Percentiles rank a stretch among this genome's conserved stretches.
phyloP scores from a whole-genome alignment of 805 yeast species.

The Zygosaccharomyces pseudorouxii region DNA sequence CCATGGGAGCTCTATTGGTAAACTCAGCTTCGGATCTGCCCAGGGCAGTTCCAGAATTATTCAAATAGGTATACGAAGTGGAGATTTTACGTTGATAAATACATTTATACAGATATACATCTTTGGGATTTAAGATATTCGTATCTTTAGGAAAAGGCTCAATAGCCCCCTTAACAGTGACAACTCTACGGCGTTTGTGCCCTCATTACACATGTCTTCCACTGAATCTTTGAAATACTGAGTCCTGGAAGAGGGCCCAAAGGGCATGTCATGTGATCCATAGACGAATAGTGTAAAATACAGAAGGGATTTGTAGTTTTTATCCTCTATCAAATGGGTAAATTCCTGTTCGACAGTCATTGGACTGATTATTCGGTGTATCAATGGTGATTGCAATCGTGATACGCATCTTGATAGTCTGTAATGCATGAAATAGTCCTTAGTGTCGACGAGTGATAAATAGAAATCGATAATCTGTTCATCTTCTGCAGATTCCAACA shows the following conservation, averaged over 20 bases:
- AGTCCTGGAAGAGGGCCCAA: constrained; percentile 14
- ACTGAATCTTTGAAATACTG: constrained; percentile 23
- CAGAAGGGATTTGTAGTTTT: constrained; percentile 19
- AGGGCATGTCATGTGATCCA: constrained; percentile 25
- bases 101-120: not conserved
- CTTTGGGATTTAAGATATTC: not conserved
- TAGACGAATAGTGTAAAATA: constrained; percentile 26
- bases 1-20: constrained; percentile 48
- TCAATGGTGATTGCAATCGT: constrained; percentile 13
- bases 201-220: constrained; percentile 19
- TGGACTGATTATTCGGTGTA: constrained; percentile 5
- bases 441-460: constrained; percentile 15
- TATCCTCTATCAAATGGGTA: constrained; percentile 18
- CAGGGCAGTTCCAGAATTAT: constrained; percentile 48
- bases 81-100: not conserved
- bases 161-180: constrained; percentile 22
- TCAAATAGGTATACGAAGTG: constrained; percentile 21
- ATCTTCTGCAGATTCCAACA: constrained; percentile 4
- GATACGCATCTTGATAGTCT: constrained; percentile 25
- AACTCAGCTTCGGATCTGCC: constrained; percentile 53
- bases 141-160: constrained; percentile 20
- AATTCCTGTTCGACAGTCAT: constrained; percentile 18
- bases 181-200: constrained; percentile 26
- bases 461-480: constrained; percentile 10
- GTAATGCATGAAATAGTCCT: constrained; percentile 25